These are phyloP conservation scores for Pyrus pyrifolia DNA, from an alignment of 306 rosid species.

Conservation along the genomic window DNA sequence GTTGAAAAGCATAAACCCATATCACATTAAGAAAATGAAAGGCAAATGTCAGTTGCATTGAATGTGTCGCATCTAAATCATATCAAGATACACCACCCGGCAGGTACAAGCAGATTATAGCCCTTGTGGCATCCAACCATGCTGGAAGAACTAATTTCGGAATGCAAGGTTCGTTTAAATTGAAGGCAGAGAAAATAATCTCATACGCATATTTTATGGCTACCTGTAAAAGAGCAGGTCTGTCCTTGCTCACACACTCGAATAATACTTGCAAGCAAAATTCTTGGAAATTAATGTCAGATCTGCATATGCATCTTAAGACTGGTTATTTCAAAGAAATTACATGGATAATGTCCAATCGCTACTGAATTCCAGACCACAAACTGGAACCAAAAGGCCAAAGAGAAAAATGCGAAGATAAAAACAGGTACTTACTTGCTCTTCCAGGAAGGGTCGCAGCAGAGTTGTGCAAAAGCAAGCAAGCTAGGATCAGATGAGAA, in stretches of 20 bases:
- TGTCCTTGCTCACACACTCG: conserved; percentile 98
- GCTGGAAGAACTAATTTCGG: background rate
- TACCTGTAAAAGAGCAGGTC: conserved; percentile 96
- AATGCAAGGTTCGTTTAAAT: conserved; percentile 7
- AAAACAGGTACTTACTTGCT: conserved; percentile 41
- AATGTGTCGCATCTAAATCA: background rate
- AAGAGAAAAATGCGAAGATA: background rate
- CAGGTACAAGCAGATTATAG: background rate
- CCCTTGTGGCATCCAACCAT: conserved; percentile 2
- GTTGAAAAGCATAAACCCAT: background rate
- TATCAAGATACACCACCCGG: background rate
- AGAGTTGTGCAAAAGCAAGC: conserved; percentile 92
- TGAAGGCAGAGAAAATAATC: conserved; percentile 6
- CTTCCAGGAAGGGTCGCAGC: conserved; percentile 84
- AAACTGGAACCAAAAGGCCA: background rate
- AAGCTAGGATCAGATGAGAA: conserved; percentile 98
- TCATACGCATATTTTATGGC: background rate
- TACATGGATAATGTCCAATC: background rate
- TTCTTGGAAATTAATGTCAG: conserved; percentile 85
- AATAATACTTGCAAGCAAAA: conserved; percentile 98
- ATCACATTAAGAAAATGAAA: background rate
- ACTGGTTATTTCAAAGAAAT: conserved; percentile 1
- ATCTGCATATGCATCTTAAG: conserved; percentile 44
- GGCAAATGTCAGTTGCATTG: background rate
- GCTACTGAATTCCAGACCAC: background rate